Conservation (phyloP, 257 asterid species). For the Nicotiana undulata region DNA sequence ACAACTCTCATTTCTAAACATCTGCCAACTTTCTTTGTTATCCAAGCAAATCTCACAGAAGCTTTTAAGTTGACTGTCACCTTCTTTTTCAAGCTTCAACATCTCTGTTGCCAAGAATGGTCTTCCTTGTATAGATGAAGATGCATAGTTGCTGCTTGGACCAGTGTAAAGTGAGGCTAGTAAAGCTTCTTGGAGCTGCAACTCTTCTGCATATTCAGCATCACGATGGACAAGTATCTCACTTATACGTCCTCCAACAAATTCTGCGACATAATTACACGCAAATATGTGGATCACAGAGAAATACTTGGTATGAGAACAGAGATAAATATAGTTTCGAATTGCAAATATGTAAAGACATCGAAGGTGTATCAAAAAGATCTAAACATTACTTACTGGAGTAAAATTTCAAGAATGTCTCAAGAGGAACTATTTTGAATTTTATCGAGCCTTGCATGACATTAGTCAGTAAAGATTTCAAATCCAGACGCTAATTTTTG, state of each 20-base stretch:
- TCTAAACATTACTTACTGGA: neutral
- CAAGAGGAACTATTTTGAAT: neutral
- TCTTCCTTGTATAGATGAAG: conserved; percentile 26
- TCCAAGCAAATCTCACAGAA: conserved; percentile 61
- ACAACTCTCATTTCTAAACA: conserved; percentile 46
- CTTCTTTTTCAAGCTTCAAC: conserved; percentile 6
- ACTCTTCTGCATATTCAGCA: conserved; percentile 34
- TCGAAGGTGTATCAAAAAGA: neutral
- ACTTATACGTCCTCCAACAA: neutral
- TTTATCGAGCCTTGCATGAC: neutral
- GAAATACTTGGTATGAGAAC: neutral
- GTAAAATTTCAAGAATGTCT: neutral
- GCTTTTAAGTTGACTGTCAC: conserved; percentile 8
- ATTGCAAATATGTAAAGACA: neutral
- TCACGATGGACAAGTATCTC: conserved; percentile 11
- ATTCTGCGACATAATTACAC: neutral
- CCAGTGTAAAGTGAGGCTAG: conserved; percentile 28
- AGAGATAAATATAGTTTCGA: neutral
- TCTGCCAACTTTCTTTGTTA: conserved; percentile 47
- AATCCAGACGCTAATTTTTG: neutral
- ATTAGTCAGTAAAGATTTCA: neutral
- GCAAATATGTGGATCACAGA: neutral
- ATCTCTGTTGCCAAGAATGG: neutral
- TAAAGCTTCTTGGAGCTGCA: conserved; percentile 41
- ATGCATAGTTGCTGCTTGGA: conserved; percentile 14